phyloP scores from a whole-genome alignment of 2,329 filamentous ascomycete species.

The Akanthomyces lecanii region DNA sequence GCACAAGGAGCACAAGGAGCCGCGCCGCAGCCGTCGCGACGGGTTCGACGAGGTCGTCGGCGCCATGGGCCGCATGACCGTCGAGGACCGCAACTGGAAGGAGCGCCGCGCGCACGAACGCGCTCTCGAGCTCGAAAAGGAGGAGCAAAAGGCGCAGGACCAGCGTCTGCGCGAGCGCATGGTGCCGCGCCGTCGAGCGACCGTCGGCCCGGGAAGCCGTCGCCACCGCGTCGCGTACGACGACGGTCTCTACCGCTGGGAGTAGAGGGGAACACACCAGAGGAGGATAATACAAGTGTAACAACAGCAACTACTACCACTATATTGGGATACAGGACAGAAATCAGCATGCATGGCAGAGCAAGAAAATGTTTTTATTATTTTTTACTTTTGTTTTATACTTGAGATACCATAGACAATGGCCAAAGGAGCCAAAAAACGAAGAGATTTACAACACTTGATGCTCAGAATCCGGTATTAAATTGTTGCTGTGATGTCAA shows the following conservation, averaged over 20 bases:
- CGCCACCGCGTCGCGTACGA: conserved; percentile 35
- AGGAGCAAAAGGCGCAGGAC: conserved; percentile 37
- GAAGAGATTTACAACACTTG: too few relatives aligned
- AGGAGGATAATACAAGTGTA: not conserved
- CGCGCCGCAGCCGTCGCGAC: conserved; percentile 2
- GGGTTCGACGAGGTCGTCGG: conserved; percentile 31
- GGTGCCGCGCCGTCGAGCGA: conserved; percentile 34
- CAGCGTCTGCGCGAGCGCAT: conserved; percentile 39
- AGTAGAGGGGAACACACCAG: conserved; percentile 26
- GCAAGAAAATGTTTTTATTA: conserved; percentile 1
- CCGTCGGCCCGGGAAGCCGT: conserved; percentile 33
- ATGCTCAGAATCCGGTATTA: too few relatives aligned
- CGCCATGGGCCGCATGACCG: conserved; percentile 29
- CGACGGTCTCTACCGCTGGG: conserved; percentile 37
- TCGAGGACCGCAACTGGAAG: conserved; percentile 30
- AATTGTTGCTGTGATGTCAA: too few relatives aligned
- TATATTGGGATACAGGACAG: conserved; percentile 1
- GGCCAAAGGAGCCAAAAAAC: not conserved
- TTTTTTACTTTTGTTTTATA: not conserved
- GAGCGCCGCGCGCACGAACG: conserved; percentile 28
- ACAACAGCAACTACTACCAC: not conserved
- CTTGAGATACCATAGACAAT: not conserved
- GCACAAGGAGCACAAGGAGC: not conserved
- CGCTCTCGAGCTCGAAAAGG: conserved; percentile 25
- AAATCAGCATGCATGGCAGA: not conserved